Evolutionary conservation across 345 rosid genomes (phyloP).

Genomic region (Populus nigra): DNA sequence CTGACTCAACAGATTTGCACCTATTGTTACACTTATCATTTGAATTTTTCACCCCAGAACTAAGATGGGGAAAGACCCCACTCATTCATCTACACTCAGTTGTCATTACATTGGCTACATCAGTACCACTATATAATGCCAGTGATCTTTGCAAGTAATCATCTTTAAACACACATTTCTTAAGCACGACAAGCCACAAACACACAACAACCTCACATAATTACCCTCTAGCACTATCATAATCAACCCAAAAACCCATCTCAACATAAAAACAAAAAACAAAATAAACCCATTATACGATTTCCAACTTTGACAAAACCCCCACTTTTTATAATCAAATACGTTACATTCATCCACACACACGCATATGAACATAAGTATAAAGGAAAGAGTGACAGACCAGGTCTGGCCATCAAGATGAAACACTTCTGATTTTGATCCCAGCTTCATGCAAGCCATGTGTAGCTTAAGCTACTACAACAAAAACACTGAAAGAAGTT

Average conservation of each 20-base stretch:
- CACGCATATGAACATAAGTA: neutral
- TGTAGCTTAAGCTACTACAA: constrained; percentile 12
- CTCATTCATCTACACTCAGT: neutral
- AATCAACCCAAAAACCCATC: neutral
- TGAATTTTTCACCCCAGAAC: neutral
- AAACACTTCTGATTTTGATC: constrained; percentile 85
- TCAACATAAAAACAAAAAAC: neutral
- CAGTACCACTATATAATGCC: neutral
- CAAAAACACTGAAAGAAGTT: constrained; percentile 12
- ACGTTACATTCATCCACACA: neutral
- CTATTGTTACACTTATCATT: neutral
- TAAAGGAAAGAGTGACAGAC: constrained; percentile 32
- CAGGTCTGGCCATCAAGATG: constrained; percentile 63
- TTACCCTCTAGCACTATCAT: neutral
- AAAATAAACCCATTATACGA: constrained; percentile 1
- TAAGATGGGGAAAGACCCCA: neutral
- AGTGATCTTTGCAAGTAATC: neutral
- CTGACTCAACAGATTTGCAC: neutral
- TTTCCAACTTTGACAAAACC: constrained; percentile 9
- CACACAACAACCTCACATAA: neutral
- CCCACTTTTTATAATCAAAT: constrained; percentile 9
- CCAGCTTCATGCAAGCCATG: constrained; percentile 87
- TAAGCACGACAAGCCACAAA: neutral
- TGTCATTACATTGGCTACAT: neutral
- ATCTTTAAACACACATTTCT: neutral